Evolutionary conservation across 768 basidiomycete genomes (phyloP).

Genomic region (Hygrophorus russula): DNA sequence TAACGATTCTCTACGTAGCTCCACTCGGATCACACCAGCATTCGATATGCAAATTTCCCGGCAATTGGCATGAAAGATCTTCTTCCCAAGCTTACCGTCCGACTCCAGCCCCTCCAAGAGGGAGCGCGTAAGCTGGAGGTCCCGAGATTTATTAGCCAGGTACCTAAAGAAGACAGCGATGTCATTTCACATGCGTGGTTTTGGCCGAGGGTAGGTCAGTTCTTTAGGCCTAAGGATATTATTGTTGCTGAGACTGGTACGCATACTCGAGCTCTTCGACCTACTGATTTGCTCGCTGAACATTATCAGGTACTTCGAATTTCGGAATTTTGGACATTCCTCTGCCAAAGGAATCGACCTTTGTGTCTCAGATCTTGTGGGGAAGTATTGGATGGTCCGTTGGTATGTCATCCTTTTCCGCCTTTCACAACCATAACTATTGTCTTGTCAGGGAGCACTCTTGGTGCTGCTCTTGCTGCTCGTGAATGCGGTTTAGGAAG

Average conservation of each 20-base stretch:
- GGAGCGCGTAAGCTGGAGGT: constrained; percentile 34
- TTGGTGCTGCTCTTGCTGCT: constrained; percentile 77
- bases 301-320: constrained; percentile 48
- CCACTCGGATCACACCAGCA: constrained; percentile 62
- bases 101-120: constrained; percentile 29
- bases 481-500: constrained; percentile 49
- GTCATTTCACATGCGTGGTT: constrained; percentile 70
- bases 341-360: constrained; percentile 56
- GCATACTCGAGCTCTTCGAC: constrained; percentile 1
- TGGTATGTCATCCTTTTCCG: constrained; percentile 27
- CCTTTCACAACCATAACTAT: background rate
- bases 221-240: constrained; percentile 65
- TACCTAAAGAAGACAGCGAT: constrained; percentile 40
- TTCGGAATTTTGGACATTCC: constrained; percentile 81
- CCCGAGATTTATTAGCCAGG: constrained; percentile 26
- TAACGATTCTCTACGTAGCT: constrained; percentile 29
- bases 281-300: background rate
- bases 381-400: constrained; percentile 89
- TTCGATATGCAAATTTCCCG: constrained; percentile 53
- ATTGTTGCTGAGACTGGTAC: constrained; percentile 81
- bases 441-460: constrained; percentile 34
- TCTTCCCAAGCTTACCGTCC: constrained; percentile 59
- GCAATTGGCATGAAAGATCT: constrained; percentile 68
- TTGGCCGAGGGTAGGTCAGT: constrained; percentile 69
- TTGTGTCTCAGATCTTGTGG: constrained; percentile 75